These are phyloP conservation scores for Coniochaeta ligniaria DNA, from an alignment of 2,329 filamentous ascomycete genomes.

Conservation along the genomic window DNA sequence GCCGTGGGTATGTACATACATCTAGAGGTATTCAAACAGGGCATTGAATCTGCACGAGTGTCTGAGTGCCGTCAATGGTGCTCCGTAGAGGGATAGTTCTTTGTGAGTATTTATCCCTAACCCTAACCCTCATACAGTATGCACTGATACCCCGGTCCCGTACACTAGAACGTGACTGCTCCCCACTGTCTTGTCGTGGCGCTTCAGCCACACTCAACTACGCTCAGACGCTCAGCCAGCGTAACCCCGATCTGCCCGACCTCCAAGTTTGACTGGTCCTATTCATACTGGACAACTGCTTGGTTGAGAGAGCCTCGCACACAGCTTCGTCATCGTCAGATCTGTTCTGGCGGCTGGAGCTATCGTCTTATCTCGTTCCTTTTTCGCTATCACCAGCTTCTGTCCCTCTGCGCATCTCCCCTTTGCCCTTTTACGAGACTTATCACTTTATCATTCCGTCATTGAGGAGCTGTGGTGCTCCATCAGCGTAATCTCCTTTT, in stretches of 20 bases:
- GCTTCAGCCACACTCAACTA: not conserved
- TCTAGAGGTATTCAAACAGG: no score
- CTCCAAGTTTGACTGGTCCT: not conserved
- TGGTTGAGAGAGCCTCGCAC: slow-evolving; percentile 4
- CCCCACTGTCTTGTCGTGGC: not conserved
- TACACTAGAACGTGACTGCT: no score
- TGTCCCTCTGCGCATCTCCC: not conserved
- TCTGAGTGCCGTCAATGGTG: not conserved
- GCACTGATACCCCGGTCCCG: no score
- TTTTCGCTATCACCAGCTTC: not conserved
- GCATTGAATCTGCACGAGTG: no score
- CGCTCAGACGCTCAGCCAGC: not conserved
- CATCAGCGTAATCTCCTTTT: not conserved
- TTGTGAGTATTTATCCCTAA: no score
- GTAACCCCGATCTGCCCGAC: not conserved
- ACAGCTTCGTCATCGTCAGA: slow-evolving; percentile 1
- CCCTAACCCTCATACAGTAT: no score
- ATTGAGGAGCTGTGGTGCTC: slow-evolving; percentile 1
- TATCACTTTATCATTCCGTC: not conserved
- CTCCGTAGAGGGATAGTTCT: no score
- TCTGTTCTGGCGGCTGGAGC: not conserved
- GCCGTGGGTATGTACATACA: no score
- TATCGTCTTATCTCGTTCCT: not conserved
- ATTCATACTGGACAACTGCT: not conserved
- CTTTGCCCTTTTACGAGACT: not conserved